A percentile compares a stretch with the other conserved stretches of the same genome.
Conservation (phyloP, 805 yeast species). For the Monosporozyma aerobia region DNA sequence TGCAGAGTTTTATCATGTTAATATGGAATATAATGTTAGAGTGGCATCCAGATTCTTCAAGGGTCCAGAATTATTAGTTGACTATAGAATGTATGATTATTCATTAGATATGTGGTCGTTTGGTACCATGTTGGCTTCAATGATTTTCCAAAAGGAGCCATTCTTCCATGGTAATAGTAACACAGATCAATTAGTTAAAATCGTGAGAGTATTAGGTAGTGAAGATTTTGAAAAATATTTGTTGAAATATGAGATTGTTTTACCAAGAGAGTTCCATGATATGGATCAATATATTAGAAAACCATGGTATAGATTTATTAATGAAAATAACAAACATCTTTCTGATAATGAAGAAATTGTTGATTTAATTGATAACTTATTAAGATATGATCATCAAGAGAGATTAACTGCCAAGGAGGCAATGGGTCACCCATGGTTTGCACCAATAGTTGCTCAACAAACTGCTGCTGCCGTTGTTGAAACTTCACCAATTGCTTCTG, state of each 20-base stretch:
- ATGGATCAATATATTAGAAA: conserved; percentile 67
- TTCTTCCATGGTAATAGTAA: conserved; percentile 87
- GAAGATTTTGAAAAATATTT: conserved; percentile 65
- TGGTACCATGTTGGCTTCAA: conserved; percentile 88
- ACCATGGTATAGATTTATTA: conserved; percentile 81
- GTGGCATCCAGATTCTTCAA: conserved; percentile 90
- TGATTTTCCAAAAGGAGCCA: conserved; percentile 84
- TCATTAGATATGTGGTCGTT: conserved; percentile 90
- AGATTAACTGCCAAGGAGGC: conserved; percentile 86
- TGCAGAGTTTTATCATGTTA: conserved; percentile 88
- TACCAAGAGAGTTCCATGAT: conserved; percentile 70
- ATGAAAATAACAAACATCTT: conserved; percentile 56
- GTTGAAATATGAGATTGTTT: conserved; percentile 57
- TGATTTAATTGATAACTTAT: conserved; percentile 70
- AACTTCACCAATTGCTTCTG: neutral
- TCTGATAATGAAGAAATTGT: conserved; percentile 58
- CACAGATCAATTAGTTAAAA: conserved; percentile 84
- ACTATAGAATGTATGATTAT: conserved; percentile 81
- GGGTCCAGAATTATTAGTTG: conserved; percentile 86
- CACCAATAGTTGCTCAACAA: conserved; percentile 9
- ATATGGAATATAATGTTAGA: conserved; percentile 82
- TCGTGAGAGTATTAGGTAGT: conserved; percentile 80
- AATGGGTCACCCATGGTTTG: conserved; percentile 47
- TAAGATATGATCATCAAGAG: conserved; percentile 81
- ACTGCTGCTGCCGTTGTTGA: neutral